These are phyloP conservation scores for Tephrocybe rancida DNA, from an alignment of 768 basidiomycete genomes.

Conservation along the genomic window DNA sequence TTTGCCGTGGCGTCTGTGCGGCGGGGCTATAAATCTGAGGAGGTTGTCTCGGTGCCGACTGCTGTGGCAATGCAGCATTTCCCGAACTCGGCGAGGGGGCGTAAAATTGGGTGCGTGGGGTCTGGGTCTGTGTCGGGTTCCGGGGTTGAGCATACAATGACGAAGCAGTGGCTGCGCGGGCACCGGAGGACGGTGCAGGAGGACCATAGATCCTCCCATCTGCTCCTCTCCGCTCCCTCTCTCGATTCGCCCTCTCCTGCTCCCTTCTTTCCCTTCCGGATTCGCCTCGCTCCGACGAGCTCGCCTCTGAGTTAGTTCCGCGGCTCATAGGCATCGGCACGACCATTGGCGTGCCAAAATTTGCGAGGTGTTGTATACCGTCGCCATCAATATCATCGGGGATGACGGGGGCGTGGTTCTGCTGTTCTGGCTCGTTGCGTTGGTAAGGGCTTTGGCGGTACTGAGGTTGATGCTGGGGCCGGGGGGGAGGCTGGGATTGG, in stretches of 20 bases:
- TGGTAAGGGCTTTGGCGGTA: not conserved
- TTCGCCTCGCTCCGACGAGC: constrained; percentile 6
- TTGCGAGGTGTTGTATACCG: not conserved
- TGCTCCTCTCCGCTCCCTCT: not conserved
- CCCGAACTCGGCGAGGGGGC: not conserved
- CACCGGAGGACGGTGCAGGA: constrained; percentile 2
- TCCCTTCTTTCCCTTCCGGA: not conserved
- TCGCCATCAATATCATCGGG: not conserved
- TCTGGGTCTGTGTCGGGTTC: not conserved
- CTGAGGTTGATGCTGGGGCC: not conserved
- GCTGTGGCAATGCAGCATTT: not conserved
- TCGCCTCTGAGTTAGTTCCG: not conserved
- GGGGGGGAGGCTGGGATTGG: not conserved
- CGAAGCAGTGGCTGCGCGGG: not conserved
- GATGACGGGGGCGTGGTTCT: constrained; percentile 16
- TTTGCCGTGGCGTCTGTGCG: constrained; percentile 1
- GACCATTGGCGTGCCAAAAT: constrained; percentile 5
- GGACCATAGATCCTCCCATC: constrained; percentile 1
- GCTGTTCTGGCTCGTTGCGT: not conserved
- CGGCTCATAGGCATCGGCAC: not conserved
- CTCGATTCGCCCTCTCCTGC: too few relatives aligned
- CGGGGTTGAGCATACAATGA: not conserved
- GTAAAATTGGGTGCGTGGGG: constrained; percentile 1
- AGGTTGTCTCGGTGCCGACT: constrained; percentile 2
- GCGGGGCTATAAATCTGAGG: constrained; percentile 7